Conservation (phyloP, 2,329 filamentous ascomycete genomes). For the Fusarium sp. region DNA sequence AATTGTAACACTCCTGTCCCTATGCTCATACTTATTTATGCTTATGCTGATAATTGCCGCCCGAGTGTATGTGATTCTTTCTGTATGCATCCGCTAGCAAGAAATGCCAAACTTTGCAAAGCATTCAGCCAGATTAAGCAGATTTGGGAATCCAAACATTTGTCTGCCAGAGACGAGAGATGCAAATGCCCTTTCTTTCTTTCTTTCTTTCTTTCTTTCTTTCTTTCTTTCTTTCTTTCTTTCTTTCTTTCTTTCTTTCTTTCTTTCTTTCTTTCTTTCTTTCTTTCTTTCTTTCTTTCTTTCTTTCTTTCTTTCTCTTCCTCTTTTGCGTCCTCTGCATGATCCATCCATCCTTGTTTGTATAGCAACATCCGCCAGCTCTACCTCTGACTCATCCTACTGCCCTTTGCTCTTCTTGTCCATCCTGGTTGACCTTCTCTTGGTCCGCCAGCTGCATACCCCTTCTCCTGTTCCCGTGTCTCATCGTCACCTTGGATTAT, state of each 20-base stretch:
- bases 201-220: too few species aligned
- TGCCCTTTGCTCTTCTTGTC: constrained; percentile 6
- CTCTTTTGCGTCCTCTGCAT: constrained; percentile 13
- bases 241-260: too few species aligned
- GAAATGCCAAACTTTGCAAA: constrained; percentile 31
- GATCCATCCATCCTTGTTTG: neutral
- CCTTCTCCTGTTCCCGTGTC: constrained; percentile 5
- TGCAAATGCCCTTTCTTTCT: constrained; percentile 4
- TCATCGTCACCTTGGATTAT: constrained; percentile 39
- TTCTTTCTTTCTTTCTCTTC: constrained; percentile 11
- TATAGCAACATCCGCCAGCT: constrained; percentile 5
- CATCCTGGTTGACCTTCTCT: constrained; percentile 4
- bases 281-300: too few species aligned
- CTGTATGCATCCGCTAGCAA: constrained; percentile 25
- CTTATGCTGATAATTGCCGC: constrained; percentile 27
- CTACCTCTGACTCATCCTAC: neutral
- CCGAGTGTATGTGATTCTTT: constrained; percentile 24
- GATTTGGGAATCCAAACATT: constrained; percentile 36
- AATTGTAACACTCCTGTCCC: constrained; percentile 20
- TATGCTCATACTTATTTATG: constrained; percentile 5
- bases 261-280: too few species aligned
- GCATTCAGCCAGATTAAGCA: constrained; percentile 26
- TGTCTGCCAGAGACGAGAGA: constrained; percentile 31
- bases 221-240: too few species aligned
- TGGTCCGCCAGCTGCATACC: constrained; percentile 28